Evolutionary conservation across 2,329 filamentous ascomycete genomes (phyloP).

Genomic region (Cladobotryum protrusum): DNA sequence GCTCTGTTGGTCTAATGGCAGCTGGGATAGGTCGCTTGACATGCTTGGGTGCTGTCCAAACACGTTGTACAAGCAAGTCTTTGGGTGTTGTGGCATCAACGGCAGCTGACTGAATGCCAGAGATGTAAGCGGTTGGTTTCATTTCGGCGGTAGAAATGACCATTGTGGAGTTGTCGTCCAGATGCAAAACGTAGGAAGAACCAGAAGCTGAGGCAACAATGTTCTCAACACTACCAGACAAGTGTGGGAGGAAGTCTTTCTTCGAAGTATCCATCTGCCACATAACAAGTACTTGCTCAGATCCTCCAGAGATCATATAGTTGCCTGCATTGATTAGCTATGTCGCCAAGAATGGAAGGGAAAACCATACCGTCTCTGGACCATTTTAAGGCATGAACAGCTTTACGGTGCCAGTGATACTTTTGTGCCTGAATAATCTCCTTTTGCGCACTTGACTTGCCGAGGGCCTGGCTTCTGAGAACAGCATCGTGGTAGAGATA

Average conservation of each 20-base stretch:
- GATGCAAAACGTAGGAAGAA: conserved; percentile 73
- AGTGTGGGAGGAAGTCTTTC: conserved; percentile 80
- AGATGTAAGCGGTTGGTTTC: conserved; percentile 74
- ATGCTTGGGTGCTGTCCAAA: conserved; percentile 39
- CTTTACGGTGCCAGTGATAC: conserved; percentile 85
- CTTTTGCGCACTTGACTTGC: conserved; percentile 33
- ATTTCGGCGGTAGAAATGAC: conserved; percentile 85
- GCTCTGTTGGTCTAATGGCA: conserved; percentile 53
- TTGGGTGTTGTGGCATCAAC: conserved; percentile 45
- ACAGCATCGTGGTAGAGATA: conserved; percentile 76
- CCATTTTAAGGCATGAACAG: conserved; percentile 83
- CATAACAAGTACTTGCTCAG: conserved; percentile 80
- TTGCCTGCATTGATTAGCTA: conserved; percentile 55
- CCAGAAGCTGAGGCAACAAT: conserved; percentile 75
- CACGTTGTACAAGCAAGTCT: conserved; percentile 46
- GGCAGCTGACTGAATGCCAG: conserved; percentile 66
- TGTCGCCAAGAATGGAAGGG: neutral
- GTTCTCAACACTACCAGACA: conserved; percentile 78
- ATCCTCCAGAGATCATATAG: conserved; percentile 88
- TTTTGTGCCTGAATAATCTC: conserved; percentile 55
- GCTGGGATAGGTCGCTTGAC: conserved; percentile 50
- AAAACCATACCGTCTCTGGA: conserved; percentile 70
- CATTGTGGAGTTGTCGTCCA: conserved; percentile 90
- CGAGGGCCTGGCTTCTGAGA: conserved; percentile 44
- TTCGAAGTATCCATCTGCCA: conserved; percentile 90